Evolutionary conservation across 2,329 filamentous ascomycete genomes (phyloP).

Genomic region (Fusarium drepaniforme): DNA sequence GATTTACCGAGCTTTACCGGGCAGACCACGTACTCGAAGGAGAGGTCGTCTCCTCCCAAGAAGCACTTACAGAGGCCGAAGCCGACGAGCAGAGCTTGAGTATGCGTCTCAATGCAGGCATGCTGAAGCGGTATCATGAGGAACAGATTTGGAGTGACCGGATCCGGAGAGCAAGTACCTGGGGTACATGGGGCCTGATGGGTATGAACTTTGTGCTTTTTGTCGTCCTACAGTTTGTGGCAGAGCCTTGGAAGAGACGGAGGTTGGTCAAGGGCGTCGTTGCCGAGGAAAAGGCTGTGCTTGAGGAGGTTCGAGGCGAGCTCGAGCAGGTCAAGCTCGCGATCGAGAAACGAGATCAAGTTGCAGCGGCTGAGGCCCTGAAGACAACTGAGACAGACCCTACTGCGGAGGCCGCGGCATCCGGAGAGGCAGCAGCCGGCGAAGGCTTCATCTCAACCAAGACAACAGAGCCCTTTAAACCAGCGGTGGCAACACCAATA

Average conservation of each 20-base stretch:
- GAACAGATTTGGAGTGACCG: constrained; percentile 99
- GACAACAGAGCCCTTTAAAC: constrained; percentile 15
- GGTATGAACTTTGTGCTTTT: constrained; percentile 94
- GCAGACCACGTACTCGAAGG: constrained; percentile 95
- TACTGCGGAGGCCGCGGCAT: constrained; percentile 7
- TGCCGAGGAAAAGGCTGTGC: constrained; percentile 75
- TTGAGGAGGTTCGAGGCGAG: constrained; percentile 62
- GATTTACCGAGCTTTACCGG: constrained; percentile 93
- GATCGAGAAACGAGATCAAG: constrained; percentile 43
- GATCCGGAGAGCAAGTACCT: constrained; percentile 94
- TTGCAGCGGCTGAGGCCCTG: constrained; percentile 23
- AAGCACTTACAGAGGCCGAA: constrained; percentile 81
- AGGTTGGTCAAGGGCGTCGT: constrained; percentile 87
- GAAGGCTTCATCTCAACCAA: neutral
- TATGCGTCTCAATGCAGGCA: constrained; percentile 81
- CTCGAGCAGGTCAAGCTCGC: constrained; percentile 51
- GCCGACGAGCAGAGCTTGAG: constrained; percentile 82
- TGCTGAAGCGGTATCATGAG: constrained; percentile 94
- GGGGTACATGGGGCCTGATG: constrained; percentile 99
- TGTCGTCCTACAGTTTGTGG: constrained; percentile 85
- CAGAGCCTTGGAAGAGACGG: constrained; percentile 91
- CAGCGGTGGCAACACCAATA: constrained; percentile 13
- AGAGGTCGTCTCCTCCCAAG: constrained; percentile 78
- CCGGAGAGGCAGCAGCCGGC: constrained; percentile 16
- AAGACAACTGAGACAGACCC: constrained; percentile 15